Conservation (phyloP, 495 filamentous ascomycete species). For the Podospora sp. region DNA sequence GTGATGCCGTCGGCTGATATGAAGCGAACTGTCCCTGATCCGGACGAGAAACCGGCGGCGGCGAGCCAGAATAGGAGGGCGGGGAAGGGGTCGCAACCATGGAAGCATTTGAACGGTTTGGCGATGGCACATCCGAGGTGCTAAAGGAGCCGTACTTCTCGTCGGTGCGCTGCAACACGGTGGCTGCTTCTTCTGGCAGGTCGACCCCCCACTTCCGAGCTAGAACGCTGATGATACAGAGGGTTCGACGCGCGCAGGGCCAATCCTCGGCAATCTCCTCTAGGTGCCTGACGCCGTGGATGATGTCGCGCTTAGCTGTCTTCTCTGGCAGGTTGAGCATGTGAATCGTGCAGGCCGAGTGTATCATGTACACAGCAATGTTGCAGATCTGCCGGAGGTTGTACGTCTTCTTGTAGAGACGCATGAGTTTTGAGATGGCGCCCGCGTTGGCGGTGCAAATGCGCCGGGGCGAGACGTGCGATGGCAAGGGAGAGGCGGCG, state of each 20-base stretch:
- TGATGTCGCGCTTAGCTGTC: slow-evolving; percentile 82
- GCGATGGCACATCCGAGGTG: slow-evolving; percentile 59
- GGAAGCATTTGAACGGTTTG: slow-evolving; percentile 32
- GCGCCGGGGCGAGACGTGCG: slow-evolving; percentile 87
- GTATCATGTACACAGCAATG: slow-evolving; percentile 91
- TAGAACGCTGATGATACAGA: slow-evolving; percentile 83
- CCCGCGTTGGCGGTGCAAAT: slow-evolving; percentile 87
- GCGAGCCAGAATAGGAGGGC: slow-evolving; percentile 30
- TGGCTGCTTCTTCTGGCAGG: slow-evolving; percentile 78
- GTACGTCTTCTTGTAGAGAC: slow-evolving; percentile 89
- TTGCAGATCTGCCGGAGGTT: slow-evolving; percentile 93
- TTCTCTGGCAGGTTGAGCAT: slow-evolving; percentile 91
- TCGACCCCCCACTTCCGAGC: slow-evolving; percentile 85
- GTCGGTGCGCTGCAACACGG: slow-evolving; percentile 68
- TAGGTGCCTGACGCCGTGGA: slow-evolving; percentile 86
- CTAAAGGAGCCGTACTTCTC: slow-evolving; percentile 57
- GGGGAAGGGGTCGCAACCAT: slow-evolving; percentile 30
- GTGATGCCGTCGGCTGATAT: slow-evolving; percentile 29
- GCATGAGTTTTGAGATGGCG: slow-evolving; percentile 85
- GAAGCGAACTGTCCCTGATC: slow-evolving; percentile 34
- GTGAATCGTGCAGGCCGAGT: slow-evolving; percentile 92
- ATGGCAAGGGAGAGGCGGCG: slow-evolving; percentile 75
- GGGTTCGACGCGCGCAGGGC: slow-evolving; percentile 84
- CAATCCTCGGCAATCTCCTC: slow-evolving; percentile 97
- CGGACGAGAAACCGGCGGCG: slow-evolving; percentile 23